Percentiles rank a stretch among this genome's conserved stretches.
These are phyloP conservation scores for Scopulariopsis brevicaulis DNA, from an alignment of 2,329 filamentous ascomycete species.

Conservation along the genomic window DNA sequence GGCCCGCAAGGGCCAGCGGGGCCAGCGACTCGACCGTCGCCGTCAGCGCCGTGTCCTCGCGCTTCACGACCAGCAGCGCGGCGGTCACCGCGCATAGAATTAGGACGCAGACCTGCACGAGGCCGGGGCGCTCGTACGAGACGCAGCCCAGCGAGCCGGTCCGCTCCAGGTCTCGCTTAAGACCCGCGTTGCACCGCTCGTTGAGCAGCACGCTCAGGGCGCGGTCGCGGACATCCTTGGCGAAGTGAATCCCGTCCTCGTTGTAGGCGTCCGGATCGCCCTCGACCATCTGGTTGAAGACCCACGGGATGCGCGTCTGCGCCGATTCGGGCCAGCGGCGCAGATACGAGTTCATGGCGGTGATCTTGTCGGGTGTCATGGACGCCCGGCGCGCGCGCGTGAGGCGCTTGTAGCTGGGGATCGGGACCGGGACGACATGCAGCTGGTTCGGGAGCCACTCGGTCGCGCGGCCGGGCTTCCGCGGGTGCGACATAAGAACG, in stretches of 20 bases:
- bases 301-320: slow-evolving; percentile 33
- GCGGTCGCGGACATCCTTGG: slow-evolving; percentile 24
- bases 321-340: slow-evolving; percentile 25
- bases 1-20: not conserved
- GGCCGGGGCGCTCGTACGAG: slow-evolving; percentile 6
- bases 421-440: slow-evolving; percentile 29
- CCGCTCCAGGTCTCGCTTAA: slow-evolving; percentile 8
- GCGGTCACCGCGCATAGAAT: slow-evolving; percentile 14
- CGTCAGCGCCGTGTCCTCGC: not conserved
- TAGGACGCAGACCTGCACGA: slow-evolving; percentile 10
- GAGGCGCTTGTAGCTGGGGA: slow-evolving; percentile 30
- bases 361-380: slow-evolving; percentile 34
- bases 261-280: slow-evolving; percentile 18
- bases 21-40: not conserved
- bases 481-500: slow-evolving; percentile 2
- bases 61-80: slow-evolving; percentile 11
- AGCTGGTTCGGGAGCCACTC: slow-evolving; percentile 11
- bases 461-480: not conserved
- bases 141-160: slow-evolving; percentile 8
- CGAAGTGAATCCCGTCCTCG: slow-evolving; percentile 32
- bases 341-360: slow-evolving; percentile 40
- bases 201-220: slow-evolving; percentile 40
- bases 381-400: slow-evolving; percentile 24
- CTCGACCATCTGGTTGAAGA: slow-evolving; percentile 36
- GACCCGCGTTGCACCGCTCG: slow-evolving; percentile 35